Percentiles rank a stretch among this genome's conserved stretches.
Conservation (phyloP, 2,329 filamentous ascomycete genomes). For the Leptographium wingfieldii region DNA sequence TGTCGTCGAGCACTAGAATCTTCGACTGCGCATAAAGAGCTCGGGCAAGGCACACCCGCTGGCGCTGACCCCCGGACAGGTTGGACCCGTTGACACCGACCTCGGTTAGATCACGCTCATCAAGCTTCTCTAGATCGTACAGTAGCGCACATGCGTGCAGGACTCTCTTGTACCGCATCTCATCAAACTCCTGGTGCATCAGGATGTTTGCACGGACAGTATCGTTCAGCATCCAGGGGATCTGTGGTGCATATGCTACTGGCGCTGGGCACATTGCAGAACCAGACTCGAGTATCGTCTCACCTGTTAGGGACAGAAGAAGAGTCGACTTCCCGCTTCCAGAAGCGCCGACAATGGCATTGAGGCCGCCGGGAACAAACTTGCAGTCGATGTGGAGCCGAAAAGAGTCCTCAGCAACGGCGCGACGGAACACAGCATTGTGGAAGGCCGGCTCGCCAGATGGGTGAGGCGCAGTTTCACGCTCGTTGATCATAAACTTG, state of each 20-base stretch:
- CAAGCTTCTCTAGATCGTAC: conserved; percentile 14
- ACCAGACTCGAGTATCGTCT: conserved; percentile 37
- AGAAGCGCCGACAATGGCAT: conserved; percentile 40
- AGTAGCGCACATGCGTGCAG: conserved; percentile 14
- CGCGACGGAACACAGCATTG: conserved; percentile 20
- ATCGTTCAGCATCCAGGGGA: conserved; percentile 23
- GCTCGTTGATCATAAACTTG: conserved; percentile 38
- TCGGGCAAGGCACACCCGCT: conserved; percentile 33
- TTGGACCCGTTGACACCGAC: conserved; percentile 15
- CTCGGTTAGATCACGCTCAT: conserved; percentile 13
- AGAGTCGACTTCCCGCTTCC: conserved; percentile 46
- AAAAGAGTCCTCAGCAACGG: conserved; percentile 30
- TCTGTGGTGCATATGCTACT: conserved; percentile 25
- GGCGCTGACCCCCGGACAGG: conserved; percentile 15
- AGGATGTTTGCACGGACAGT: conserved; percentile 21
- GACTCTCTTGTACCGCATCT: conserved; percentile 21
- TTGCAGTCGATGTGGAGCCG: conserved; percentile 34
- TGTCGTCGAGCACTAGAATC: conserved; percentile 43
- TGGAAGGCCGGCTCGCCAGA: conserved; percentile 34
- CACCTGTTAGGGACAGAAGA: conserved; percentile 39
- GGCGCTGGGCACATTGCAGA: conserved; percentile 26
- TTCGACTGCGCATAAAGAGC: conserved; percentile 44
- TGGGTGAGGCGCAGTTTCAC: conserved; percentile 34
- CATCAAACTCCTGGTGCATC: conserved; percentile 6
- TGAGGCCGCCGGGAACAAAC: conserved; percentile 41